Evolutionary conservation across 1,139 yeast genomes (phyloP).

Genomic region (Saccharomyces hybrid): DNA sequence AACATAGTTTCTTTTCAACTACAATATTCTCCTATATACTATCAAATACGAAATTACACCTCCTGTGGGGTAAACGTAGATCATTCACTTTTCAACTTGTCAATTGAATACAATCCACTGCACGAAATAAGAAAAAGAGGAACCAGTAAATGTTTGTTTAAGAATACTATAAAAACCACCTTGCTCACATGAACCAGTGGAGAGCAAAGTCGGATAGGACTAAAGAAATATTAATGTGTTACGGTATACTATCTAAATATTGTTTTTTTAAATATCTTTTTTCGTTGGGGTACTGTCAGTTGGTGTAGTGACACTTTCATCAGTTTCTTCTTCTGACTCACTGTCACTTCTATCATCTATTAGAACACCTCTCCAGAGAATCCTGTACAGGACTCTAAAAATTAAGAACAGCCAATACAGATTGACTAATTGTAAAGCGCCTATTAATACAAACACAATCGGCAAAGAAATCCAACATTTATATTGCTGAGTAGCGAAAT

Average conservation of each 20-base stretch:
- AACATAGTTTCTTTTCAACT: neutral
- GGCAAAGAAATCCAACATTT: slow-evolving; percentile 90
- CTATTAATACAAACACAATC: slow-evolving; percentile 67
- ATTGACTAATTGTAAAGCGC: slow-evolving; percentile 75
- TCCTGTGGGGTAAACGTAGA: neutral
- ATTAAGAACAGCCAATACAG: slow-evolving; percentile 78
- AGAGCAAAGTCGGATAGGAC: neutral
- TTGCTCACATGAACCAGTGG: neutral
- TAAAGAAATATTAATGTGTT: neutral
- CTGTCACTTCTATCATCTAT: slow-evolving; percentile 84
- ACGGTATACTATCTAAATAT: neutral
- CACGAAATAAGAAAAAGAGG: neutral
- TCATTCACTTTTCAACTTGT: neutral
- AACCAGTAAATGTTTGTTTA: neutral
- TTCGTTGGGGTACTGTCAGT: neutral
- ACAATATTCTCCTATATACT: neutral
- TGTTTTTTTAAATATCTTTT: neutral
- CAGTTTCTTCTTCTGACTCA: slow-evolving; percentile 38
- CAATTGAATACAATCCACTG: neutral
- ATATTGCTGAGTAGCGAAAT: slow-evolving; percentile 87
- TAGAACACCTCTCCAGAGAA: slow-evolving; percentile 42
- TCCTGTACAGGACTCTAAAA: slow-evolving; percentile 62
- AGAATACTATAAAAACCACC: neutral
- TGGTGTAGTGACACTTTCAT: slow-evolving; percentile 5
- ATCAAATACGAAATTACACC: neutral